Conservation (phyloP, 2,329 filamentous ascomycete genomes). For the Diaporthe citrichinensis region DNA sequence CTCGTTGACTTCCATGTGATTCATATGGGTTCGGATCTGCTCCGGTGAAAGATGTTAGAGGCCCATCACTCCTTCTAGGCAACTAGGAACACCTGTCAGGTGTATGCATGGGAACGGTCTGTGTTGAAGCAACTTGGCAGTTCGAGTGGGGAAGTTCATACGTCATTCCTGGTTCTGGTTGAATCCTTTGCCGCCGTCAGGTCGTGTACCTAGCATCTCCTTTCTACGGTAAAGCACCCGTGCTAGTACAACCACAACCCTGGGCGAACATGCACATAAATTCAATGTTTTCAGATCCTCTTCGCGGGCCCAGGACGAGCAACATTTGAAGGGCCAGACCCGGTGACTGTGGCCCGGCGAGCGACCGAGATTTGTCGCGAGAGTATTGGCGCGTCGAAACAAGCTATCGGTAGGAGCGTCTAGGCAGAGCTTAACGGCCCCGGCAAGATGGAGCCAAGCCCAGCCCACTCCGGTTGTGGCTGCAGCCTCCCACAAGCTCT, state of each 20-base stretch:
- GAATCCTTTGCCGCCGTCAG: background rate
- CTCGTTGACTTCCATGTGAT: background rate
- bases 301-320: background rate
- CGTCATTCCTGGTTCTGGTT: background rate
- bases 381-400: slow-evolving; percentile 24
- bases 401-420: slow-evolving; percentile 17
- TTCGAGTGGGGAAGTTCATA: background rate
- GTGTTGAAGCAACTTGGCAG: slow-evolving; percentile 9
- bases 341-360: background rate
- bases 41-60: too few species aligned
- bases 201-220: background rate
- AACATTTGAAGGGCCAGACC: background rate
- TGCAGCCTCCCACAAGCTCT: slow-evolving; percentile 19
- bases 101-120: background rate
- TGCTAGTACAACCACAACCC: background rate
- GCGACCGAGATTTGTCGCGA: slow-evolving; percentile 26
- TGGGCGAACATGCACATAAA: background rate
- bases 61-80: background rate
- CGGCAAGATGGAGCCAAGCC: slow-evolving; percentile 6
- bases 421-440: slow-evolving; percentile 16
- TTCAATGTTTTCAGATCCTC: background rate
- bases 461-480: slow-evolving; percentile 5
- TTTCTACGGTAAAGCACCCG: background rate
- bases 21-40: background rate
- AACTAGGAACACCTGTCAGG: background rate